Base-by-base conservation (phyloP, 2,329 filamentous ascomycete species). In the Colletotrichum orbiculare region DNA sequence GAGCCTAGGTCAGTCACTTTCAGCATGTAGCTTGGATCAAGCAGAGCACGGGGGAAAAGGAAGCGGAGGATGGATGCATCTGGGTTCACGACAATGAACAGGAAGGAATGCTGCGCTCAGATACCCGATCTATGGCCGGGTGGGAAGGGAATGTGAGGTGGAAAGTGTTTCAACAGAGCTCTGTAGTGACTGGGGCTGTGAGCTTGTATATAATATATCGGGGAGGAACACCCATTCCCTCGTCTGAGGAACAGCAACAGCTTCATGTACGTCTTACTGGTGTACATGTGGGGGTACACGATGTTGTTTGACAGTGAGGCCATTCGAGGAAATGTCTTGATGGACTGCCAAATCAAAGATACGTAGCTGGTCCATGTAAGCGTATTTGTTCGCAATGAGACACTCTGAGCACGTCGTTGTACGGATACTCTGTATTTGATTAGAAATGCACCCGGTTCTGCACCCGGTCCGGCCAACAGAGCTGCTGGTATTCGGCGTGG, bases 1-100 rank as follows among this genome's bases (percentile, higher is more conserved):
- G 60, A 66, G 54, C 60, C 64, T 46, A 60, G 60, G 64, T 65
- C 60, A 54, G 64, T 66, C 64, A 54, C 60, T 66, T 65, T 66
- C 60, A 66, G 54, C 60, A 65, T 64, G 60, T 64, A 54, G 48
- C 64, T 66, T 65, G 60, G 64, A 65, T 65, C 60, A 64, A 10
- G 59, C 37, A 57, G 45, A 50, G 61, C n/a, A 46, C 41, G 49
- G 62, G 49, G 25, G 60, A 39, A 43, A 48, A 38, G 35, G 47
- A 33, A 39, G 33, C 13, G 15, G 25, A 38, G 5, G 41, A 41
- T 49, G 58, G 43, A 49, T 42, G 60, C 64, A 60, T 52, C 34
- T 41, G 37, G 33, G 38, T 60, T 64, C 43, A 45, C 45, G 15
- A 10, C 15, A 46, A 48, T 37, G 43, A 17, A 25, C 37, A 17